These are phyloP conservation scores for Lachancea fermentati DNA, from an alignment of 805 yeast species.

Conservation along the genomic window DNA sequence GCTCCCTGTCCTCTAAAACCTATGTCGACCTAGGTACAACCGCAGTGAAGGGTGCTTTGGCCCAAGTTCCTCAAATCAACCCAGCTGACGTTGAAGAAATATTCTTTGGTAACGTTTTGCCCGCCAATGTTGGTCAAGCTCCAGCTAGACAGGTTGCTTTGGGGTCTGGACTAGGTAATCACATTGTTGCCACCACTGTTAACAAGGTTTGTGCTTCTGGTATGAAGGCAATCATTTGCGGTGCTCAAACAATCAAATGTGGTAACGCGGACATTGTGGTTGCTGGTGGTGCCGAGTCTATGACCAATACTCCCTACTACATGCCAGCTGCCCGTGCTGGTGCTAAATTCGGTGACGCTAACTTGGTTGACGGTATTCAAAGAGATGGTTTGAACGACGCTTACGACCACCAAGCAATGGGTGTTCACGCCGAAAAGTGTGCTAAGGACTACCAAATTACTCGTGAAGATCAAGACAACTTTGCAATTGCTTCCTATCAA, in stretches of 20 bases:
- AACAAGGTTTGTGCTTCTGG: conserved; percentile 99
- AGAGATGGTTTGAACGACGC: conserved; percentile 94
- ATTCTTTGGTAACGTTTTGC: conserved; percentile 85
- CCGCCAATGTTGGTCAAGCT: conserved; percentile 93
- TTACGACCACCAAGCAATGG: conserved; percentile 86
- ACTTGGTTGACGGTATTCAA: conserved; percentile 80
- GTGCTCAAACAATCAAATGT: conserved; percentile 81
- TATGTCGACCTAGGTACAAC: conserved; percentile 87
- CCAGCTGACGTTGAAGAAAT: conserved; percentile 78
- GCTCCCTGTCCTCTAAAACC: conserved; percentile 64
- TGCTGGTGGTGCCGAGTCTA: conserved; percentile 97
- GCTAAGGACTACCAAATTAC: conserved; percentile 73
- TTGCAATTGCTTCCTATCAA: conserved; percentile 77
- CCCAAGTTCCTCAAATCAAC: conserved; percentile 72
- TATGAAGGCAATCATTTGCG: conserved; percentile 83
- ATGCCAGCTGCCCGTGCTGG: conserved; percentile 81
- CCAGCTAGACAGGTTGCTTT: conserved; percentile 98
- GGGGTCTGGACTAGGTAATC: conserved; percentile 77
- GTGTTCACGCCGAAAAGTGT: conserved; percentile 95
- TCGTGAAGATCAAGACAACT: conserved; percentile 86
- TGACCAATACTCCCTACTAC: conserved; percentile 95
- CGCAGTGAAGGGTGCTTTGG: conserved; percentile 86
- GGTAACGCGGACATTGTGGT: conserved; percentile 90
- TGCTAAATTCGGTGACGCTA: conserved; percentile 79
- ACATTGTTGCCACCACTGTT: conserved; percentile 80